Base-by-base conservation (phyloP, 106 monocot genomes). In the Agapanthus africanus region DNA sequence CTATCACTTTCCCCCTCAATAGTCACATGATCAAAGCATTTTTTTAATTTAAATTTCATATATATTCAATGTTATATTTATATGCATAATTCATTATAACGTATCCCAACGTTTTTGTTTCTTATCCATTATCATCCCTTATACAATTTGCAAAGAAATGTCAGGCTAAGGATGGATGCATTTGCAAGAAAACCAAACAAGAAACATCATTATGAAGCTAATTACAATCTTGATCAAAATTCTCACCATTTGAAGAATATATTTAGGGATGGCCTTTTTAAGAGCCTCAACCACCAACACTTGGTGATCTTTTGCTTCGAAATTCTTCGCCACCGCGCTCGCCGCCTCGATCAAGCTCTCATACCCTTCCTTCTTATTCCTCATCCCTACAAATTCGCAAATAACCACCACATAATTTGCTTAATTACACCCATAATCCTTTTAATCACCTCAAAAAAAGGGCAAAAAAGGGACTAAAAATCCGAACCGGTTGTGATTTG, bases 261-360 rank as follows among this genome's bases (percentile, higher is more conserved):
- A 22, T 25, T 7, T 10, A 9, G 90, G 90, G 21, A 85, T 61
- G 3, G 90, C 80, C 11, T 68, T 78, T 5, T 67, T 22, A 26
- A 90, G 82, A 38, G 90, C 74, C 67, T 76, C 33, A 11, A 68
- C 68, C n/a, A 85, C 85, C 41, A 82, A 25, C 11, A 74, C 56
- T 59, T 79, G 68, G 49, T 89, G 88, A 13, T 27, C 63, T 21
- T 71, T 62, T 8, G 60, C 70, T n/a, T 63, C 69, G 28, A 75
- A 76, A 64, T 40, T 80, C 49, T 69, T 80, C 0, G 82, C 65
- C 4, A 78, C 79, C 42, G 56, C 11, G 10, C 64, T 72, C 22
- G 85, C 75, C 0, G 80, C 89, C 59, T 77, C 82, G 1, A 80
- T 61, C 66, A 90, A 37, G 27, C 80, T 61, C n/a, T 90, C 85